These are phyloP conservation scores for Hypomontagnella submonticulosa DNA, from an alignment of 495 filamentous ascomycete genomes.

Conservation along the genomic window DNA sequence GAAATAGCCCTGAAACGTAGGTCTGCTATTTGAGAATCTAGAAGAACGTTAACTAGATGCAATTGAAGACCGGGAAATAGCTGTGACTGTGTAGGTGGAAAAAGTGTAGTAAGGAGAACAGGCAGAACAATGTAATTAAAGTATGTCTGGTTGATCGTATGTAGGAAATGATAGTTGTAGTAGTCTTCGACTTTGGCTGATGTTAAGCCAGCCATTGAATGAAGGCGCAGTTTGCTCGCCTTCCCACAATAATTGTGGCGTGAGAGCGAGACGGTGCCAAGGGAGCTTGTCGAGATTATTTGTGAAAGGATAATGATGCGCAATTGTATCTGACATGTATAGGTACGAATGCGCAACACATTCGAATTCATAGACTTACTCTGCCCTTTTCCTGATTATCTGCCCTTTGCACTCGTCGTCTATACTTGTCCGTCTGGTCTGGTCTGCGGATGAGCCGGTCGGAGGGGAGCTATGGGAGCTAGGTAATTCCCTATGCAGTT, in stretches of 20 bases:
- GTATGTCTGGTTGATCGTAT: background rate
- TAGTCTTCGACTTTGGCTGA: background rate
- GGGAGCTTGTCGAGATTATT: background rate
- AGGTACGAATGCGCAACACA: background rate
- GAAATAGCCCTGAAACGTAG: conserved; percentile 7
- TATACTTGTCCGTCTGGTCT: conserved; percentile 4
- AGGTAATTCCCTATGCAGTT: conserved; percentile 7
- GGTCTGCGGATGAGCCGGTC: conserved; percentile 34
- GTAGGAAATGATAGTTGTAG: background rate
- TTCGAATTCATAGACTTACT: conserved; percentile 17
- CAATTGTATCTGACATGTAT: background rate
- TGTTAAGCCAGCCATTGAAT: background rate
- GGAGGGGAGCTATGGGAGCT: conserved; percentile 11
- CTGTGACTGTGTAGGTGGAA: background rate
- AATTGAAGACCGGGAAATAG: background rate
- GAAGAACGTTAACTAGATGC: conserved; percentile 18
- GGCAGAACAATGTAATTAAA: background rate
- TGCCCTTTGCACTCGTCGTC: conserved; percentile 1
- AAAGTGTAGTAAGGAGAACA: background rate
- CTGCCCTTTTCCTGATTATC: conserved; percentile 11
- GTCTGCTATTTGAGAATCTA: conserved; percentile 24
- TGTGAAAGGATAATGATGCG: background rate
- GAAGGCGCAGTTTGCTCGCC: conserved; percentile 12
- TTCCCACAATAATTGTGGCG: conserved; percentile 8
- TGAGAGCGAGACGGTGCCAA: background rate